Evolutionary conservation across 2,329 filamentous ascomycete genomes (phyloP).

Genomic region (Apiospora kogelbergensis): DNA sequence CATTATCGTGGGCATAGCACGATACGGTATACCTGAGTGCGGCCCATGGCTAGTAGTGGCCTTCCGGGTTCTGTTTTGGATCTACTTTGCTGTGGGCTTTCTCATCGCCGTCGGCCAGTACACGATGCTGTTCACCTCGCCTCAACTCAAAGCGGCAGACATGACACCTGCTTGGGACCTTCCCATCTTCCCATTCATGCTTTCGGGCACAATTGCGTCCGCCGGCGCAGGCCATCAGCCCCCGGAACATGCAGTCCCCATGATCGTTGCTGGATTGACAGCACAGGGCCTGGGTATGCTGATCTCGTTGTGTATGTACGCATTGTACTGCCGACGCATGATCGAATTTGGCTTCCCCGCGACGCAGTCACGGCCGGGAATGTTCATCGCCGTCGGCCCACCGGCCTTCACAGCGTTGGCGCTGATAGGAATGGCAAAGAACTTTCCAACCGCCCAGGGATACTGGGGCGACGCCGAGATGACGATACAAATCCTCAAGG

Average conservation of each 20-base stretch:
- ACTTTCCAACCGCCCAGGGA: slow-evolving; percentile 24
- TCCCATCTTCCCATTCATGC: slow-evolving; percentile 34
- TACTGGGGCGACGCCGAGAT: slow-evolving; percentile 26
- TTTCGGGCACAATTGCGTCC: slow-evolving; percentile 36
- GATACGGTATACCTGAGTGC: slow-evolving; percentile 36
- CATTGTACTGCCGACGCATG: slow-evolving; percentile 40
- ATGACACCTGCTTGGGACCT: slow-evolving; percentile 40
- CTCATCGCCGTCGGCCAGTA: slow-evolving; percentile 39
- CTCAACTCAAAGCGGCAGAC: slow-evolving; percentile 35
- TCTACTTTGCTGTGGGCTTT: slow-evolving; percentile 40
- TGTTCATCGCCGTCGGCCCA: slow-evolving; percentile 54
- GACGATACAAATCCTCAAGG: slow-evolving; percentile 33
- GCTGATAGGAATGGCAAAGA: slow-evolving; percentile 45
- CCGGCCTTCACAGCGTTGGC: slow-evolving; percentile 42
- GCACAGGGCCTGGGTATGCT: slow-evolving; percentile 46
- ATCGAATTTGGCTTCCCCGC: slow-evolving; percentile 42
- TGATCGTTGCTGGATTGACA: slow-evolving; percentile 42
- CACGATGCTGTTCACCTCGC: slow-evolving; percentile 35
- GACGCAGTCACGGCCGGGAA: slow-evolving; percentile 34
- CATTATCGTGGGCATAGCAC: slow-evolving; percentile 41
- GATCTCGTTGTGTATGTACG: slow-evolving; percentile 43
- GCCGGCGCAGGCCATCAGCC: slow-evolving; percentile 32
- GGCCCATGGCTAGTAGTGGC: slow-evolving; percentile 39
- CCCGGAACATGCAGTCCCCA: slow-evolving; percentile 33
- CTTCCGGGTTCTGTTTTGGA: slow-evolving; percentile 41